Evolutionary conservation across 768 basidiomycete genomes (phyloP).

Genomic region (Russula compacta): DNA sequence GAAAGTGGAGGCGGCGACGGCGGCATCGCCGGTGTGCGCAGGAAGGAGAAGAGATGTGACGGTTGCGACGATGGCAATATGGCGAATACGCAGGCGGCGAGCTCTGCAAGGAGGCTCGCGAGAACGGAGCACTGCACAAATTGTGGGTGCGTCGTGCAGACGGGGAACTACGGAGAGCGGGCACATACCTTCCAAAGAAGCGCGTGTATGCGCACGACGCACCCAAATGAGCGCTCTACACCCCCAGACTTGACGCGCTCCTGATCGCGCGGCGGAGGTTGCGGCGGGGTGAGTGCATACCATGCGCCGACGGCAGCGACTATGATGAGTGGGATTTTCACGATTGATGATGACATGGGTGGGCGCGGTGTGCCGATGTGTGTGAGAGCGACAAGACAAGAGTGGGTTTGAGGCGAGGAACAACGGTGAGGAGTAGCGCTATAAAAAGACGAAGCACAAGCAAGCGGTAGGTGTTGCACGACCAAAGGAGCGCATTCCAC

Average conservation of each 20-base stretch:
- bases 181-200: slow-evolving; percentile 17
- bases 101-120: slow-evolving; percentile 4
- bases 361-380: neutral
- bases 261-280: slow-evolving; percentile 5
- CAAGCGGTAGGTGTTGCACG: neutral
- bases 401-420: neutral
- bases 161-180: neutral
- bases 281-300: slow-evolving; percentile 17
- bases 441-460: neutral
- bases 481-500: neutral
- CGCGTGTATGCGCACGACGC: slow-evolving; percentile 14
- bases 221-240: slow-evolving; percentile 15
- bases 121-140: slow-evolving; percentile 8
- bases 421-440: neutral
- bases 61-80: neutral
- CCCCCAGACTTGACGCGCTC: slow-evolving; percentile 12
- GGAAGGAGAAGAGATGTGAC: neutral
- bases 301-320: slow-evolving; percentile 6
- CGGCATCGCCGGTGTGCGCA: neutral
- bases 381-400: neutral
- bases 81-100: neutral
- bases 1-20: neutral
- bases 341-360: neutral
- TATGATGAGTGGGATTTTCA: slow-evolving; percentile 8
- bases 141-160: neutral